Conservation (phyloP, 192 early-diverging fungal species). For the Backusella tuberculispora region DNA sequence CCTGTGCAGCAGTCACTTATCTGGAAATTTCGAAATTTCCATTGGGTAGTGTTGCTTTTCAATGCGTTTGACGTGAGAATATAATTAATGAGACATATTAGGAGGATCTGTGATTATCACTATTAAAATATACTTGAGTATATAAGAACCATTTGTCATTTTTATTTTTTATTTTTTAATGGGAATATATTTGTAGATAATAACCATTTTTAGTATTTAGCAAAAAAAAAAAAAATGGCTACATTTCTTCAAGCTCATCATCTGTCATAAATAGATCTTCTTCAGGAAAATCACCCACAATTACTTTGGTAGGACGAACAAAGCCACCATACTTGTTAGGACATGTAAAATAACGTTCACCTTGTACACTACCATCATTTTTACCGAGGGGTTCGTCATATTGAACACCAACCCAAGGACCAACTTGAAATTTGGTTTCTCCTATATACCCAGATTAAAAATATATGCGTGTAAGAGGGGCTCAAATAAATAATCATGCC, state of each 20-base stretch:
- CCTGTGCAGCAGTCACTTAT: neutral
- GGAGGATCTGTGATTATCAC: too few relatives aligned
- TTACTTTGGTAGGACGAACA: constrained; percentile 89
- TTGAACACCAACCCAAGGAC: constrained; percentile 92
- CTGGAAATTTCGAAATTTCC: constrained; percentile 5
- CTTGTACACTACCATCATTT: constrained; percentile 87
- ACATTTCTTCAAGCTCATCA: constrained; percentile 72
- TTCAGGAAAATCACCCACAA: constrained; percentile 92
- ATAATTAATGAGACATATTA: too few relatives aligned
- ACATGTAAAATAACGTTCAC: constrained; percentile 78
- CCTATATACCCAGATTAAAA: constrained; percentile 35
- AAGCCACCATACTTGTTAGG: constrained; percentile 80
- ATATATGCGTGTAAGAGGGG: constrained; percentile 9
- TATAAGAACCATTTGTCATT: too few relatives aligned
- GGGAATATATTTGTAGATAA: too few relatives aligned
- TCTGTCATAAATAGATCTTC: constrained; percentile 74
- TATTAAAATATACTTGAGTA: too few relatives aligned
- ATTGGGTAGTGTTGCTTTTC: neutral
- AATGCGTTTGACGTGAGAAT: too few relatives aligned
- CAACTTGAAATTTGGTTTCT: constrained; percentile 74
- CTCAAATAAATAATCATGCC: constrained; percentile 66
- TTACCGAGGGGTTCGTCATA: constrained; percentile 97
- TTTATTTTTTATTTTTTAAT: too few relatives aligned
- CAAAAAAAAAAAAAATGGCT: neutral
- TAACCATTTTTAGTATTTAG: neutral